Percentiles rank a stretch among this genome's conserved stretches.
Evolutionary conservation across 495 filamentous ascomycete species (phyloP).

Genomic region (Bombardia bombarda): DNA sequence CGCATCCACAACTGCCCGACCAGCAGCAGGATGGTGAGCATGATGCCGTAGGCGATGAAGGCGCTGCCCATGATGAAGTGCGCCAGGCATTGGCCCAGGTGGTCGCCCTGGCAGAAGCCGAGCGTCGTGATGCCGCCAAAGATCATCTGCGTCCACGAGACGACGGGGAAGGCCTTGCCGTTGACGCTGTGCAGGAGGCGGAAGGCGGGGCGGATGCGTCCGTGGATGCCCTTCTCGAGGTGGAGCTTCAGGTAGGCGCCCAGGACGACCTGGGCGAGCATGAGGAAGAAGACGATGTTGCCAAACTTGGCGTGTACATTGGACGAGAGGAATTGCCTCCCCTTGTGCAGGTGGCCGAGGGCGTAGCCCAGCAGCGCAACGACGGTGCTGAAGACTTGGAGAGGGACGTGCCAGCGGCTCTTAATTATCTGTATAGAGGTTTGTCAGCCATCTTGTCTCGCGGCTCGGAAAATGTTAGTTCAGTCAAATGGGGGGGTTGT

Average conservation of each 20-base stretch:
- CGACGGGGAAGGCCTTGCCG: constrained; percentile 79
- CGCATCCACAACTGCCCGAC: constrained; percentile 84
- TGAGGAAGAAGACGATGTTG: constrained; percentile 66
- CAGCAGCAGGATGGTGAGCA: constrained; percentile 78
- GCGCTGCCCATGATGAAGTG: constrained; percentile 99
- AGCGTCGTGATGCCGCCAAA: constrained; percentile 91
- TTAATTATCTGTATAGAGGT: constrained; percentile 61
- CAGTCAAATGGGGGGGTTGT: background rate
- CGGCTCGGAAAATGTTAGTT: background rate
- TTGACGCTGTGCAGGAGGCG: constrained; percentile 70
- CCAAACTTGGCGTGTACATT: constrained; percentile 84
- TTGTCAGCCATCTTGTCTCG: constrained; percentile 6
- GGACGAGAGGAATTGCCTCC: constrained; percentile 66
- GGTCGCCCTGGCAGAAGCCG: constrained; percentile 91
- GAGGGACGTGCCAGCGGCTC: constrained; percentile 88
- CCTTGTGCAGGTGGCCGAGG: constrained; percentile 83
- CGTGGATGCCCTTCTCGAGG: constrained; percentile 74
- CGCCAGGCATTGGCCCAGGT: constrained; percentile 85
- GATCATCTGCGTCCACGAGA: constrained; percentile 90
- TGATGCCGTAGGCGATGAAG: constrained; percentile 88
- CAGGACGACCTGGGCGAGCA: constrained; percentile 67
- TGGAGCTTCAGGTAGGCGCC: constrained; percentile 88
- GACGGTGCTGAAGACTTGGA: constrained; percentile 66
- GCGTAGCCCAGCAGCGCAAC: constrained; percentile 81
- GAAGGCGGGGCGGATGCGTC: constrained; percentile 61